Percentiles rank a stretch among this genome's conserved stretches.
Conservation (phyloP, 805 yeast genomes). For the Pichia californica region DNA sequence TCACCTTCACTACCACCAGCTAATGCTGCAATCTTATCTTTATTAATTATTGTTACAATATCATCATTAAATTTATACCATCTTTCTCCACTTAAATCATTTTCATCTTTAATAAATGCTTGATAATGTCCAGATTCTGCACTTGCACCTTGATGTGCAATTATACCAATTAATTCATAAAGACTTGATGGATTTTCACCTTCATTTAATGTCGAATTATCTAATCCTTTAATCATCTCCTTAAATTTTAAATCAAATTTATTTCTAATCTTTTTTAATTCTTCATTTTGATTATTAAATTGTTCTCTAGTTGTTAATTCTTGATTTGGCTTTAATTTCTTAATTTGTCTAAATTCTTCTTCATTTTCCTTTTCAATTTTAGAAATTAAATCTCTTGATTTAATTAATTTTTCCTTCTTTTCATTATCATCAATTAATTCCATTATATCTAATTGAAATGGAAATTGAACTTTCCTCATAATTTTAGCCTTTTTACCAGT, state of each 20-base stretch:
- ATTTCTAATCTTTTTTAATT: slow-evolving; percentile 38
- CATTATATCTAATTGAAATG: slow-evolving; percentile 83
- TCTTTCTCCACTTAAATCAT: slow-evolving; percentile 55
- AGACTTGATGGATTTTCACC: slow-evolving; percentile 85
- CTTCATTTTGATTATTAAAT: slow-evolving; percentile 47
- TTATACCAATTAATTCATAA: slow-evolving; percentile 73
- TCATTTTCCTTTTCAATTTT: slow-evolving; percentile 66
- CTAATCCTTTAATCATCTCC: slow-evolving; percentile 36
- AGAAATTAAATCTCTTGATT: slow-evolving; percentile 71
- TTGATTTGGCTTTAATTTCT: slow-evolving; percentile 45
- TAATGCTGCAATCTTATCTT: slow-evolving; percentile 73
- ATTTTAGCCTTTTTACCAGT: slow-evolving; percentile 88
- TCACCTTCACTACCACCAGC: slow-evolving; percentile 99
- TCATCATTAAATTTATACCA: slow-evolving; percentile 98
- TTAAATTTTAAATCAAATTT: slow-evolving; percentile 44
- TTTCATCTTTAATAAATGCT: slow-evolving; percentile 70
- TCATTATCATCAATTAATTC: slow-evolving; percentile 81
- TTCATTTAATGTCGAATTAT: slow-evolving; percentile 25
- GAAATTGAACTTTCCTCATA: slow-evolving; percentile 89
- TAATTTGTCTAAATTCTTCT: slow-evolving; percentile 67
- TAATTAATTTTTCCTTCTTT: slow-evolving; percentile 54
- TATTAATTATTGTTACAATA: slow-evolving; percentile 69
- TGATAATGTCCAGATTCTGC: slow-evolving; percentile 98
- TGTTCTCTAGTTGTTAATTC: slow-evolving; percentile 46
- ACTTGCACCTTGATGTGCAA: slow-evolving; percentile 91